A percentile compares a stretch with the other conserved stretches of the same genome.
These are phyloP conservation scores for Fusarium burgessii DNA, from an alignment of 2,329 filamentous ascomycete genomes.

Conservation along the genomic window DNA sequence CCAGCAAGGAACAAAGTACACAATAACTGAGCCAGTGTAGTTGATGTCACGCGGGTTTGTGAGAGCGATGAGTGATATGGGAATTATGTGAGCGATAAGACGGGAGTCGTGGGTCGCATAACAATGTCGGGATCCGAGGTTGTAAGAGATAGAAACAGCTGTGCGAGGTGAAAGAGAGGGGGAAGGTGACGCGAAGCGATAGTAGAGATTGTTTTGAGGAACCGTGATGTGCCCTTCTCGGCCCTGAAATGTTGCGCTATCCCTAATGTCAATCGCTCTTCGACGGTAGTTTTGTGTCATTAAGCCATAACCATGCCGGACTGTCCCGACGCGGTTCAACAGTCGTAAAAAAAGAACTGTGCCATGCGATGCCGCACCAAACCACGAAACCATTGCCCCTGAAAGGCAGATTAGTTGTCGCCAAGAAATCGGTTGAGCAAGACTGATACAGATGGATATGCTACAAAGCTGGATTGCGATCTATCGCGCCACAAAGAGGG, in stretches of 20 bases:
- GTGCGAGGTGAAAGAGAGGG: constrained; percentile 42
- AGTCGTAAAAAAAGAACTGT: constrained; percentile 40
- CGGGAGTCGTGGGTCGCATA: constrained; percentile 39
- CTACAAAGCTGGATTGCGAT: constrained; percentile 32
- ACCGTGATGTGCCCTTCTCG: constrained; percentile 48
- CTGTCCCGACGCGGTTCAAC: constrained; percentile 34
- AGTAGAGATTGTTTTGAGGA: constrained; percentile 47
- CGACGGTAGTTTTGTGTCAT: constrained; percentile 38
- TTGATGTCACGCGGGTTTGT: constrained; percentile 45
- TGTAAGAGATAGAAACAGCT: constrained; percentile 41
- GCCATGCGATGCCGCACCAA: constrained; percentile 32
- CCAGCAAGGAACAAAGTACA: constrained; percentile 35
- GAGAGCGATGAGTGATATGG: constrained; percentile 44
- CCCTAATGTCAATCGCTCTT: constrained; percentile 40
- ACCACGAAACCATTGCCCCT: constrained; percentile 30
- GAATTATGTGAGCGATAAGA: constrained; percentile 47
- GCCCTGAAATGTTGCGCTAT: constrained; percentile 36
- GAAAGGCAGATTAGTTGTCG: constrained; percentile 34
- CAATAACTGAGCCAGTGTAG: constrained; percentile 33
- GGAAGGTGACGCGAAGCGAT: constrained; percentile 42
- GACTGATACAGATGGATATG: constrained; percentile 41
- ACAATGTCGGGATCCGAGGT: constrained; percentile 34
- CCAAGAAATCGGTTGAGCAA: constrained; percentile 29
- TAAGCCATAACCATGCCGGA: constrained; percentile 43
- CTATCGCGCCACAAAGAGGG: constrained; percentile 40